Conservation (phyloP, 2,329 filamentous ascomycete genomes). For the Parastagonospora avenae region DNA sequence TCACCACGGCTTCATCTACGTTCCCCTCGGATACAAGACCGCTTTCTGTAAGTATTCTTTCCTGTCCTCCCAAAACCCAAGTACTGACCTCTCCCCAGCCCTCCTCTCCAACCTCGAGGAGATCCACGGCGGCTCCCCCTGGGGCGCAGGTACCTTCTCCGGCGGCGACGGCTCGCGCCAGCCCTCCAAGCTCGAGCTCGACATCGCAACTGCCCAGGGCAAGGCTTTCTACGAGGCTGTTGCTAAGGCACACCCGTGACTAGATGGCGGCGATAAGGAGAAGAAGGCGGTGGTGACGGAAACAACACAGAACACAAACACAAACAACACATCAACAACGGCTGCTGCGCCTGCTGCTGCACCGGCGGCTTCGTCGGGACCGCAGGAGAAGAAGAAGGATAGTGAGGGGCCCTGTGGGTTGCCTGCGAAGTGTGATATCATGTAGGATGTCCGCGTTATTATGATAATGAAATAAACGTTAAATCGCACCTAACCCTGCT, state of each 20-base stretch:
- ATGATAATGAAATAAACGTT: background rate
- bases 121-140: slow-evolving; percentile 84
- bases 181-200: slow-evolving; percentile 75
- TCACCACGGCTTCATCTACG: slow-evolving; percentile 95
- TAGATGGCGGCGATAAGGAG: slow-evolving; percentile 54
- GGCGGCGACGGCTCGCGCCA: slow-evolving; percentile 80
- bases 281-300: slow-evolving; percentile 11
- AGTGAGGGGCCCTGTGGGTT: slow-evolving; percentile 77
- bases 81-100: slow-evolving; percentile 18
- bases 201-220: slow-evolving; percentile 82
- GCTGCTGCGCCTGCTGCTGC: slow-evolving; percentile 19
- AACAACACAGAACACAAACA: slow-evolving; percentile 2
- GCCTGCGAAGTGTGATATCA: slow-evolving; percentile 73
- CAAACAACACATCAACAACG: background rate
- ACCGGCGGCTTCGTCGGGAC: slow-evolving; percentile 23
- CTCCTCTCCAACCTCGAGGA: slow-evolving; percentile 74
- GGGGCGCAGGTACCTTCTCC: slow-evolving; percentile 93
- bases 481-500: too few relatives aligned
- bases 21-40: slow-evolving; percentile 92
- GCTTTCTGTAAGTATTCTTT: slow-evolving; percentile 59
- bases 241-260: slow-evolving; percentile 76
- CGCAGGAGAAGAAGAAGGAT: slow-evolving; percentile 46
- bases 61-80: background rate
- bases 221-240: slow-evolving; percentile 81
- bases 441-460: slow-evolving; percentile 46